A percentile compares a stretch with the other conserved stretches of the same genome.
These are phyloP conservation scores for Globisporangium uncinulatum DNA, from an alignment of 352 stramenopile genomes.

Conservation along the genomic window DNA sequence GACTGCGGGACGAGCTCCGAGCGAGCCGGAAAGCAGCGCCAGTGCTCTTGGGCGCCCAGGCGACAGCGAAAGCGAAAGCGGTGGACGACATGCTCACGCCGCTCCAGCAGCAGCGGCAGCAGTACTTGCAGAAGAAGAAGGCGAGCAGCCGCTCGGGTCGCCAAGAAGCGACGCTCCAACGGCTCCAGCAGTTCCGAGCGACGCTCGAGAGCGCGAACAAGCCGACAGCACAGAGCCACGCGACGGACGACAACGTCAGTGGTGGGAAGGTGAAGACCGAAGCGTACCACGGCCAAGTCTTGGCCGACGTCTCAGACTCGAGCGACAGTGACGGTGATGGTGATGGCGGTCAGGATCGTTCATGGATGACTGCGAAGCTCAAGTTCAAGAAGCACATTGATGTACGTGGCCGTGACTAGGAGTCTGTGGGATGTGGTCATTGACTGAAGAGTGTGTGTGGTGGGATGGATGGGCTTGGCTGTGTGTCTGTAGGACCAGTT, in stretches of 20 bases:
- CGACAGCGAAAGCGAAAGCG: slow-evolving; percentile 47
- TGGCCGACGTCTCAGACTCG: slow-evolving; percentile 35
- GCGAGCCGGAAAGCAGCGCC: slow-evolving; percentile 51
- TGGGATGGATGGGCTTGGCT: neutral
- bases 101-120: slow-evolving; percentile 67
- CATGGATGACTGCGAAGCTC: slow-evolving; percentile 84
- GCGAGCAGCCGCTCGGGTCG: slow-evolving; percentile 36
- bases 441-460: neutral
- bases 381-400: slow-evolving; percentile 90
- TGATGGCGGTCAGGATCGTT: slow-evolving; percentile 37
- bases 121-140: slow-evolving; percentile 67
- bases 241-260: neutral
- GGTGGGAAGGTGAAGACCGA: slow-evolving; percentile 15
- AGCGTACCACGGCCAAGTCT: slow-evolving; percentile 62
- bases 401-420: slow-evolving; percentile 22
- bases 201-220: slow-evolving; percentile 40
- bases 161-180: slow-evolving; percentile 65
- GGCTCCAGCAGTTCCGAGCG: slow-evolving; percentile 59
- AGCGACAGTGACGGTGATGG: slow-evolving; percentile 24
- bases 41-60: slow-evolving; percentile 50
- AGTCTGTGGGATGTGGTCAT: neutral
- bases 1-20: slow-evolving; percentile 62
- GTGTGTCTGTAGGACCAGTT: slow-evolving; percentile 57
- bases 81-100: slow-evolving; percentile 72
- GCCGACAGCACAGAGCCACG: no score